Base-by-base conservation (phyloP, 177 flowering plant species). In the Tripterygium wilfordii region DNA sequence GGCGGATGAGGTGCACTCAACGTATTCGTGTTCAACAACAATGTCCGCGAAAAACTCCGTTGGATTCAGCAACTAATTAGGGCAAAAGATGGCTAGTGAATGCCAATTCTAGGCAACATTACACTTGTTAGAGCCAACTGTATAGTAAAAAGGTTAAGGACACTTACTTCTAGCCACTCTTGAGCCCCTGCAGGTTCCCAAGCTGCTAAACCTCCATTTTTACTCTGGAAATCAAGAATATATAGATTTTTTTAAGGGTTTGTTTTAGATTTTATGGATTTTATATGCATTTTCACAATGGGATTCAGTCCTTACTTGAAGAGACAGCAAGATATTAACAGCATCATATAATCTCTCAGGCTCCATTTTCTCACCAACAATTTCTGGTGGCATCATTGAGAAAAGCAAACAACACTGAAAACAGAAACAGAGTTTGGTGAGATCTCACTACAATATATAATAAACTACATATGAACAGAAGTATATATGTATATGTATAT, bases 111-210 rank as follows among this genome's bases (percentile, higher is more conserved):
- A n/a, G n/a, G n/a, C n/a, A n/a, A n/a, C n/a, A n/a, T n/a, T n/a
- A n/a, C n/a, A n/a, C n/a, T n/a, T n/a, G n/a, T n/a, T n/a, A n/a
- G n/a, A n/a, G n/a, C n/a, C n/a, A n/a, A n/a, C n/a, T n/a, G n/a
- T n/a, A n/a, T n/a, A 36, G 10, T 15, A n/a, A 36, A n/a, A n/a
- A 32, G 3, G 4, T 13, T 22, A 14, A 3, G 1, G n/a, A 10
- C 27, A n/a, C 35, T 48, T 61, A 71, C 74, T 63, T 68, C 77
- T 25, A 68, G 39, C 73, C 73, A 68, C 8, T 42, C 42, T 8
- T 47, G 62, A 4, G 58, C 65, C 36, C 57, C 55, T 31, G 65
- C 70, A 2, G 77, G 73, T 37, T 72, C 77, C 77, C 73, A 72
- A 0, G 77, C 68, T 36, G 73, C 40, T 21, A 72, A 18, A 13